Evolutionary conservation across 805 yeast genomes (phyloP).

Genomic region (Helenozyma rhizophorensis): DNA sequence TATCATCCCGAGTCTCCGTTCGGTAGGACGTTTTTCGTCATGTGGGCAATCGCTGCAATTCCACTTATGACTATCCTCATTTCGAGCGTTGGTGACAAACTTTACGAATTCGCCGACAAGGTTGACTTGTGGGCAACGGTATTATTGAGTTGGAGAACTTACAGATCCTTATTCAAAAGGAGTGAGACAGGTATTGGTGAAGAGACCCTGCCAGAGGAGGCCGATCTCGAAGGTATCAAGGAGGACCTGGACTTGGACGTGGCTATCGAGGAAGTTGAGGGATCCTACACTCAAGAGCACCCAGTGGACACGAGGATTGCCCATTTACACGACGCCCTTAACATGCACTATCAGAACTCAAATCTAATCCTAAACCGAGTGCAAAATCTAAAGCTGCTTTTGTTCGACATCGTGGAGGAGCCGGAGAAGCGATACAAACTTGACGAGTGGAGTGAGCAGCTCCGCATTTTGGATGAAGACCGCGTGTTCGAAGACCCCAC

Average conservation of each 20-base stretch:
- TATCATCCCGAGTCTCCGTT: constrained; percentile 57
- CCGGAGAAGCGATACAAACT: constrained; percentile 42
- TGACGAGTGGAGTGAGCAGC: constrained; percentile 48
- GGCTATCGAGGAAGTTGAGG: too few species aligned
- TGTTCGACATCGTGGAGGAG: constrained; percentile 33
- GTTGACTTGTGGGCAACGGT: constrained; percentile 6
- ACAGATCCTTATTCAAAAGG: not conserved
- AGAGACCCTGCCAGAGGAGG: too few species aligned
- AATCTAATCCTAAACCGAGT: constrained; percentile 12
- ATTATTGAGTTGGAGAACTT: constrained; percentile 7
- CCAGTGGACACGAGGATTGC: not conserved
- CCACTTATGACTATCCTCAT: constrained; percentile 84
- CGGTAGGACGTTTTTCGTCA: constrained; percentile 68
- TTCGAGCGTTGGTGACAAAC: constrained; percentile 64
- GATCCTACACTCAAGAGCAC: too few species aligned
- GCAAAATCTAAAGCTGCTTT: constrained; percentile 24
- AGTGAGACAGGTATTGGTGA: too few species aligned
- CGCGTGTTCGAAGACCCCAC: constrained; percentile 16
- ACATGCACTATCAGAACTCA: constrained; percentile 1
- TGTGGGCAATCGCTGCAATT: constrained; percentile 80
- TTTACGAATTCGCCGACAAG: constrained; percentile 29
- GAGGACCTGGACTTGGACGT: too few species aligned
- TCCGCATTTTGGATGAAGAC: constrained; percentile 25
- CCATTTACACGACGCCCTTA: not conserved
- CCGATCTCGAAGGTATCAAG: too few species aligned